Evolutionary conservation across 306 rosid species (phyloP).

Genomic region (Canavalia ensiformis): DNA sequence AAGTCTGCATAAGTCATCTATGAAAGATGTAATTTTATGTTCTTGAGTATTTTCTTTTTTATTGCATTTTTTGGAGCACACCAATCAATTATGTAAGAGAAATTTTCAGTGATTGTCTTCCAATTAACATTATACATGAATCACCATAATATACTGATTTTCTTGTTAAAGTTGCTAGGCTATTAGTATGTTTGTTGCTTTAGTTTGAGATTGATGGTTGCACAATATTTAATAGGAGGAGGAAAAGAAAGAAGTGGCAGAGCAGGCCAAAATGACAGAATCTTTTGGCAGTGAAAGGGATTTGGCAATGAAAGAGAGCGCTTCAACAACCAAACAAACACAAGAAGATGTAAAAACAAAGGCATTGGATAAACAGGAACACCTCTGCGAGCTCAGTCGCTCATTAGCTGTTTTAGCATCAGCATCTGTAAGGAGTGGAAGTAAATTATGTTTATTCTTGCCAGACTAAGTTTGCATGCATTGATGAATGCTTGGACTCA

Average conservation of each 20-base stretch:
- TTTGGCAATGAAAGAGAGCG: constrained; percentile 69
- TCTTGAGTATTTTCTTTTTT: constrained; percentile 11
- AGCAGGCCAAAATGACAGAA: constrained; percentile 64
- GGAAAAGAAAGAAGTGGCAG: constrained; percentile 80
- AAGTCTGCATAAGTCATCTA: constrained; percentile 2
- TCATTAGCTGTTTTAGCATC: constrained; percentile 92
- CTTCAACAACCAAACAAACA: constrained; percentile 59
- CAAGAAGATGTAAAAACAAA: constrained; percentile 47
- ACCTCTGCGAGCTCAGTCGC: constrained; percentile 77
- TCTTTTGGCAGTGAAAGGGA: constrained; percentile 60
- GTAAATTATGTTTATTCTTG: neutral
- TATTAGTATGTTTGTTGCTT: constrained; percentile 32
- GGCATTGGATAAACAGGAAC: constrained; percentile 72
- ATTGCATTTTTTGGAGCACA: constrained; percentile 7
- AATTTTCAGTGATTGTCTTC: neutral
- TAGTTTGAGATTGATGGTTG: constrained; percentile 34
- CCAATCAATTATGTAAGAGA: constrained; percentile 17
- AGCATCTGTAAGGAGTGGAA: constrained; percentile 73
- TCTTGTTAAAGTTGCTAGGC: constrained; percentile 32
- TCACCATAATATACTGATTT: constrained; percentile 24
- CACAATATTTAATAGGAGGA: constrained; percentile 66
- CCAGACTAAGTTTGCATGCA: neutral
- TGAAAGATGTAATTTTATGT: neutral
- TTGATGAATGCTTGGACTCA: constrained; percentile 15
- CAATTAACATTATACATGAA: constrained; percentile 24